Base-by-base conservation (phyloP, 225 moss, liverwort and hornwort species). In the Marchantia polymorpha region DNA sequence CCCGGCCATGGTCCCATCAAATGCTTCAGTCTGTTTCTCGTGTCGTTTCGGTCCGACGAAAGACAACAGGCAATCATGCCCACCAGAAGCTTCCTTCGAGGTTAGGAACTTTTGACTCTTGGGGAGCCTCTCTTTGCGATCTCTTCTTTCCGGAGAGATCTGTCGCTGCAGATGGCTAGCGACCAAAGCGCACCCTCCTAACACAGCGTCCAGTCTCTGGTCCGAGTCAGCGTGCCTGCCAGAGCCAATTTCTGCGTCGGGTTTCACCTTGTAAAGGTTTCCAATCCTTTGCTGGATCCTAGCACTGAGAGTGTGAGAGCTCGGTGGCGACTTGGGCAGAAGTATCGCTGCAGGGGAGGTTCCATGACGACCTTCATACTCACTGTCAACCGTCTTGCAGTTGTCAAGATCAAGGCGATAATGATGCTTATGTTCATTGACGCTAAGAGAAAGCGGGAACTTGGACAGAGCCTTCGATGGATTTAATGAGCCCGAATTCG, bases 1-100 rank as follows among this genome's bases (percentile, higher is more conserved):
- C 81, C 81, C 85, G 30, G 88, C 91, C 79, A 93, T 69, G 76
- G 87, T 91, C 64, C 91, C 90, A 75, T 93, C 95, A 77, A 85
- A 91, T 63, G 84, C 85, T 52, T 91, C 90, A 48, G 81, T 85
- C 74, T 88, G 86, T 58, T 81, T 89, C 77, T 82, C 87, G 77
- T 89, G 88, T 27, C 77, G 69, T 74, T 83, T 86, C 20, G 80
- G 84, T 55, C 82, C 73, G 3, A 80, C 82, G 14, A 79, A 84
- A 26, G 84, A 79, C 52, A 87, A 84, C 26, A 78, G 53, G 55
- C 52, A 69, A 67, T 87, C 87, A 82, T 82, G 83, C 47, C 59
- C 75, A 48, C 49, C 81, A 11, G 61, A 54, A 0, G 53, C 63
- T 12, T 60, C 64, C 39, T 53, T 81, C 19, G 52, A 60, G 23